Conservation (phyloP, 2,329 filamentous ascomycete genomes). For the Aspergillus sojae region DNA sequence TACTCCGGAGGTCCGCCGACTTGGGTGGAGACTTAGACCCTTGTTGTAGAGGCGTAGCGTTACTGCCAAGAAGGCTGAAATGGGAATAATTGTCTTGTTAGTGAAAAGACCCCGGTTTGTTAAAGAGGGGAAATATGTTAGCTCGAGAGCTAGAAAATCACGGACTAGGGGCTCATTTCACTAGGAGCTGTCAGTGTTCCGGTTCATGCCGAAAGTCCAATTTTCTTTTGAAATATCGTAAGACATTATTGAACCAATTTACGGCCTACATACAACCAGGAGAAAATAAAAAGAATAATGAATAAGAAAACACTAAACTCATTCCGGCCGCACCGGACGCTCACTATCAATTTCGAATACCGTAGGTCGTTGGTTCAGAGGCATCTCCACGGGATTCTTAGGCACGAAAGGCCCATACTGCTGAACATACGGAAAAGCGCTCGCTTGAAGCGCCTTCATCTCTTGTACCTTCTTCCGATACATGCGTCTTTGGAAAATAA, state of each 20-base stretch:
- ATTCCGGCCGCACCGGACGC: not conserved
- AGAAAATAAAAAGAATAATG: no score
- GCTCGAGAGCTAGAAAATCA: no score
- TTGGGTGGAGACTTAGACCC: not conserved
- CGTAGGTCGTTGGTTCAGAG: not conserved
- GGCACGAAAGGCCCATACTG: not conserved
- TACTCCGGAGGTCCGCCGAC: no score
- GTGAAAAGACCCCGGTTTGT: no score
- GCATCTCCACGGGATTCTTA: not conserved
- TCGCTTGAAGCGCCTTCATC: not conserved
- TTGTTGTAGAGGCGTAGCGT: not conserved
- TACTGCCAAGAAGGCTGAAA: not conserved
- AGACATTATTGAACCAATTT: not conserved
- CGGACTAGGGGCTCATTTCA: no score
- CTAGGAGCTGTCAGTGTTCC: no score
- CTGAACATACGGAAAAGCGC: not conserved
- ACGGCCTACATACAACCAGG: not conserved
- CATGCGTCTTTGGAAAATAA: conserved; percentile 7
- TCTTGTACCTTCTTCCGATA: conserved; percentile 3
- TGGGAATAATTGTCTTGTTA: not conserved
- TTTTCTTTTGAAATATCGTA: not conserved
- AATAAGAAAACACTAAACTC: not conserved
- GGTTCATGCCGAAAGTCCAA: no score
- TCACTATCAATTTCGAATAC: not conserved
- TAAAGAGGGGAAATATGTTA: no score